Conservation (phyloP, 345 rosid genomes). For the Ailanthus altissimus region DNA sequence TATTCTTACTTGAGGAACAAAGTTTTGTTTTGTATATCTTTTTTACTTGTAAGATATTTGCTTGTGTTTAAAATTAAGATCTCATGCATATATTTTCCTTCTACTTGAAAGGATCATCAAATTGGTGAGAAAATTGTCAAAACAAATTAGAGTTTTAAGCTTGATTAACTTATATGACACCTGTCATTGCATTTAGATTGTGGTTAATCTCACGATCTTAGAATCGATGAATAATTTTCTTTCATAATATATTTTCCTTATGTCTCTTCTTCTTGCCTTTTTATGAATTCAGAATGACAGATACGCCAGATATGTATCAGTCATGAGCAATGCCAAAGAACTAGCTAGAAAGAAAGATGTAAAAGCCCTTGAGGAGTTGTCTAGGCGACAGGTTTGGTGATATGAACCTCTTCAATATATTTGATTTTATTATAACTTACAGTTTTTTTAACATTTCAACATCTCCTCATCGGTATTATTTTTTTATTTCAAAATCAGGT, state of each 20-base stretch:
- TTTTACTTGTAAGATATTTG: too few species aligned
- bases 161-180: background rate
- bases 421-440: background rate
- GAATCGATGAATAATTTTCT: background rate
- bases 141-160: background rate
- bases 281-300: background rate
- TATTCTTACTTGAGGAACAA: too few species aligned
- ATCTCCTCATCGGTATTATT: slow-evolving; percentile 6
- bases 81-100: too few species aligned
- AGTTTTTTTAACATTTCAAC: background rate
- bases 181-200: background rate
- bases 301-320: background rate
- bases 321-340: slow-evolving; percentile 50
- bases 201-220: background rate
- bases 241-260: background rate
- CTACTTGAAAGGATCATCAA: too few species aligned
- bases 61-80: too few species aligned
- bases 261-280: background rate
- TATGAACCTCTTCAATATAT: background rate
- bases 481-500: slow-evolving; percentile 38
- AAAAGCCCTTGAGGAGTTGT: slow-evolving; percentile 52
- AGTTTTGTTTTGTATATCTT: too few species aligned
- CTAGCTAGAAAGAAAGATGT: slow-evolving; percentile 62
- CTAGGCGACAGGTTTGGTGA: slow-evolving; percentile 45
- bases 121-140: too few species aligned